phyloP scores from a whole-genome alignment of 129 eudicot species.

The Lactuca saligna region DNA sequence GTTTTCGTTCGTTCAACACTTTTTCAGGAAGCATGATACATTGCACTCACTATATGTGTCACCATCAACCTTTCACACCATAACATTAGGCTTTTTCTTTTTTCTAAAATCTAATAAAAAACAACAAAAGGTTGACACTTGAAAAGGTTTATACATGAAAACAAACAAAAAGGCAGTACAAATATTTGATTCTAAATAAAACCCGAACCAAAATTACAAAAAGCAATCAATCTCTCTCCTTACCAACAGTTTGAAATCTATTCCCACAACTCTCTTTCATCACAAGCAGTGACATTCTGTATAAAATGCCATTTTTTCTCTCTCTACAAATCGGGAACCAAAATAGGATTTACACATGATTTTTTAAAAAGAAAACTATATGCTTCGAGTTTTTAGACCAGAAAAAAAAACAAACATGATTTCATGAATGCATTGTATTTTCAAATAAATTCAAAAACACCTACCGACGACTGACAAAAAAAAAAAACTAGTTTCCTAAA shows the following conservation, averaged over 20 bases:
- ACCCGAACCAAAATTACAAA: slow-evolving; percentile 30
- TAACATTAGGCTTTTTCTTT: too few species aligned
- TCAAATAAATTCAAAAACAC: slow-evolving; percentile 39
- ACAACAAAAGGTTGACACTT: not conserved
- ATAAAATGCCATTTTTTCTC: slow-evolving; percentile 15
- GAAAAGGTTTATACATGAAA: not conserved
- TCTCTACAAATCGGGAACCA: slow-evolving; percentile 23
- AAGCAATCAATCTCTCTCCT: slow-evolving; percentile 26
- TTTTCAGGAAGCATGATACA: not conserved
- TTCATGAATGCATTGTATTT: slow-evolving; percentile 53
- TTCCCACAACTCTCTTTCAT: slow-evolving; percentile 37
- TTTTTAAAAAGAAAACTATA: slow-evolving; percentile 10
- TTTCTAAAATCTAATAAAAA: not conserved
- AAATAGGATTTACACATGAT: slow-evolving; percentile 42
- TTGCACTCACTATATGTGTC: not conserved
- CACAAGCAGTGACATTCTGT: slow-evolving; percentile 42
- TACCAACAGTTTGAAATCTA: slow-evolving; percentile 18
- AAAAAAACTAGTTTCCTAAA: slow-evolving; percentile 40
- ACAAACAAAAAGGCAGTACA: slow-evolving; percentile 3
- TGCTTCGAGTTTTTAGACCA: slow-evolving; percentile 12
- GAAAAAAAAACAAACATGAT: slow-evolving; percentile 3
- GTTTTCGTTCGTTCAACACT: not conserved
- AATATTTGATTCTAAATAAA: slow-evolving; percentile 23
- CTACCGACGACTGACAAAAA: slow-evolving; percentile 30
- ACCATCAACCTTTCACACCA: not conserved